phyloP scores from a whole-genome alignment of 2,329 filamentous ascomycete species.

The Neofusicoccum kwambonambiense region DNA sequence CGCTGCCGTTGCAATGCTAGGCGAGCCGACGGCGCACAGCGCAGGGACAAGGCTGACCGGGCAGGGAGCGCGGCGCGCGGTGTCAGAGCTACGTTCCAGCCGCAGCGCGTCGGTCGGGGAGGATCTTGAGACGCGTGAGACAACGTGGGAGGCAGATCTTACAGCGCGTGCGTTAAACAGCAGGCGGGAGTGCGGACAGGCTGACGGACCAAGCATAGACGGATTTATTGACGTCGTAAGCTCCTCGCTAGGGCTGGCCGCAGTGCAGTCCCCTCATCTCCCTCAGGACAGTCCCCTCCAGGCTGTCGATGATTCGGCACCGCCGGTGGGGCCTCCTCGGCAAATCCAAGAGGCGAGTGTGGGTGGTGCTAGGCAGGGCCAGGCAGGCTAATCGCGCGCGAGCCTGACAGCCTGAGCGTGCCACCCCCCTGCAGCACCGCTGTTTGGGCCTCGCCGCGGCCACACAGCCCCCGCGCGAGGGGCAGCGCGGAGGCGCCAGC shows the following conservation, averaged over 20 bases:
- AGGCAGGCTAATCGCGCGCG: slow-evolving; percentile 4
- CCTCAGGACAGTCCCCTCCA: slow-evolving; percentile 11
- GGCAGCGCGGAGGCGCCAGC: not conserved
- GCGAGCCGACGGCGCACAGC: slow-evolving; percentile 1
- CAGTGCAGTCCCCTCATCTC: slow-evolving; percentile 14
- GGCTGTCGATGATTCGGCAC: slow-evolving; percentile 5
- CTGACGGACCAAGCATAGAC: slow-evolving; percentile 3
- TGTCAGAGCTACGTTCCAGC: slow-evolving; percentile 6
- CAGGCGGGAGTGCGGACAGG: not conserved
- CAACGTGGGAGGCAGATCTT: slow-evolving; percentile 17
- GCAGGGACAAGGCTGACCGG: not conserved
- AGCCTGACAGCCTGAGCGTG: slow-evolving; percentile 12
- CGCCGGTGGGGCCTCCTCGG: slow-evolving; percentile 10
- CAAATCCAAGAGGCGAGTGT: slow-evolving; percentile 8
- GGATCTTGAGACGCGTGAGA: slow-evolving; percentile 17
- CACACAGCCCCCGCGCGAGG: not conserved
- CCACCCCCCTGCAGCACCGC: slow-evolving; percentile 2
- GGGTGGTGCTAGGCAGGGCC: slow-evolving; percentile 1
- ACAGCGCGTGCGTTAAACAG: slow-evolving; percentile 12
- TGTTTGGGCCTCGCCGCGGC: not conserved
- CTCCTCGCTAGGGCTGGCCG: slow-evolving; percentile 15
- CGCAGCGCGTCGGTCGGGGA: not conserved
- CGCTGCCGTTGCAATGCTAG: not conserved
- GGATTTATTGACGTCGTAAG: slow-evolving; percentile 17
- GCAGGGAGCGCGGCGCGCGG: slow-evolving; percentile 9